Percentiles rank a stretch among this genome's conserved stretches.
These are phyloP conservation scores for Entomortierella parvispora DNA, from an alignment of 192 early-diverging fungal genomes.

Conservation along the genomic window DNA sequence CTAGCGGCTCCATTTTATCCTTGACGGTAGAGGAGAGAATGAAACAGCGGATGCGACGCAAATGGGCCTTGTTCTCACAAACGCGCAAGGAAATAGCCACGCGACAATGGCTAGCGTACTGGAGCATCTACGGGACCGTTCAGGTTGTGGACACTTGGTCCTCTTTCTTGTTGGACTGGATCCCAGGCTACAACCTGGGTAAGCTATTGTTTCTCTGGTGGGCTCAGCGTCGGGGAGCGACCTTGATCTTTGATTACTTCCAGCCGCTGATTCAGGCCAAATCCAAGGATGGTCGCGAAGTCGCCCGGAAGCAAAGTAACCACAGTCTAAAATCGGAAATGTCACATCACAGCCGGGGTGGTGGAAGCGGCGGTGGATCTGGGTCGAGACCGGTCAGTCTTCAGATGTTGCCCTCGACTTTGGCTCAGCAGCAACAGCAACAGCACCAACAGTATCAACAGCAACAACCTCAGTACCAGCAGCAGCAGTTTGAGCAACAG, in stretches of 20 bases:
- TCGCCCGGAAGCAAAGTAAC: conserved; percentile 34
- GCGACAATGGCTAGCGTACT: conserved; percentile 67
- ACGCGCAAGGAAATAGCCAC: conserved; percentile 51
- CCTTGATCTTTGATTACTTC: conserved; percentile 58
- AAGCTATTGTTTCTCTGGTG: conserved; percentile 65
- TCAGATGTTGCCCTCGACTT: conserved; percentile 30
- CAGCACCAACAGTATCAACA: conserved; percentile 36
- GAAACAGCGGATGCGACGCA: conserved; percentile 41
- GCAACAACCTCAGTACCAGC: conserved; percentile 46
- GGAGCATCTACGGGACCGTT: conserved; percentile 66
- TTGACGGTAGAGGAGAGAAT: conserved; percentile 33
- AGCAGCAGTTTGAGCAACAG: conserved; percentile 38
- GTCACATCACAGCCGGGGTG: conserved; percentile 19
- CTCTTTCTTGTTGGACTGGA: conserved; percentile 42
- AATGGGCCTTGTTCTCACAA: conserved; percentile 32
- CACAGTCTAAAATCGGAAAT: conserved; percentile 40
- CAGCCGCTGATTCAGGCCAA: conserved; percentile 46
- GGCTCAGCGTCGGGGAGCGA: conserved; percentile 67
- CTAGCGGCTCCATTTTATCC: conserved; percentile 15
- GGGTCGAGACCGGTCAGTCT: conserved; percentile 24
- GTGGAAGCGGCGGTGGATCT: conserved; percentile 18
- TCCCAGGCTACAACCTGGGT: conserved; percentile 63
- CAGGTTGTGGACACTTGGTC: conserved; percentile 67
- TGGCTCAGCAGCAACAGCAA: conserved; percentile 44
- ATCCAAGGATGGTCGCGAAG: conserved; percentile 47